Base-by-base conservation (phyloP, 805 yeast species). In the Zygoascus tannicola region DNA sequence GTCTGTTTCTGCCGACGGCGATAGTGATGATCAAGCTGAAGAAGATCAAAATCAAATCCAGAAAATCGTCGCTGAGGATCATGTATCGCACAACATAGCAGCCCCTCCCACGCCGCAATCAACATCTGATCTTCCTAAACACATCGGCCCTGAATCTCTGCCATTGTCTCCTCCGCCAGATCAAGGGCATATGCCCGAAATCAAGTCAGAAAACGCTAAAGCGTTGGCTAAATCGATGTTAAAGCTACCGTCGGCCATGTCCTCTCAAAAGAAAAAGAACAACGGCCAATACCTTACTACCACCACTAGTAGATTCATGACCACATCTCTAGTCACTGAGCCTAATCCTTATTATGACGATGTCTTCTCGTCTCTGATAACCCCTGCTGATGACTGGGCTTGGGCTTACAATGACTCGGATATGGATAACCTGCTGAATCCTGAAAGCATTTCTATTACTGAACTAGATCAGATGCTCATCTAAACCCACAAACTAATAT, bases 361-460 rank as follows among this genome's bases (percentile, higher is more conserved):
- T 12, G 30, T 26, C 30, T 26, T 26, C 30, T 37, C 32, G 22
- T 37, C 21, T n/a, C n/a, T 12, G 4, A 22, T 22, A 10, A 21
- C n/a, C 20, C 30, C 35, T 22, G 4, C 32, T 15, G 40, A 37
- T 16, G 40, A 37, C 32, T 37, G 40, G 40, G 40, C 15, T 26
- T 37, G 40, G 40, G 21, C 22, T 3, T 37, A 32, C 20, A 26
- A 26, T 15, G 40, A 23, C 40, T 4, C 15, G 14, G 40, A 37
- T n/a, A 37, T 37, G 40, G 32, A 14, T 4, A 26, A 37, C n/a
- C 22, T 37, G 12, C 30, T 21, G 5, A 23, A 18, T 37, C 40
- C 40, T 3, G 40, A 37, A 26, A 4, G 22, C 15, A 37, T 21
- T 32, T 21, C 23, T 14, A 15, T 37, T 4, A 22, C 15, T 7